Evolutionary conservation across 805 yeast genomes (phyloP).

Genomic region (Metschnikowia picachoensis): DNA sequence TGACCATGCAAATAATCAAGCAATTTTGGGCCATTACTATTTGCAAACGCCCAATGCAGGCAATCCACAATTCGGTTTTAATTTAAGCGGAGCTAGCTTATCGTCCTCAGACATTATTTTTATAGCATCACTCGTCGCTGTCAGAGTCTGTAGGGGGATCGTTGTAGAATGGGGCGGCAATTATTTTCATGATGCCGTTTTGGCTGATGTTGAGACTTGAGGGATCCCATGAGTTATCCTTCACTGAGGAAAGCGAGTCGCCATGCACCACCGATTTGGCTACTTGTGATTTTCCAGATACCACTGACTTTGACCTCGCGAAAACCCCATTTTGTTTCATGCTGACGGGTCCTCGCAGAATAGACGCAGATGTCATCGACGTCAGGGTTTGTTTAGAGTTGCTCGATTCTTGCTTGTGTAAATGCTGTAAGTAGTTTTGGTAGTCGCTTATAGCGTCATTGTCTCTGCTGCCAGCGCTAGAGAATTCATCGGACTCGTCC

Average conservation of each 20-base stretch:
- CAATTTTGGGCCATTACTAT: background rate
- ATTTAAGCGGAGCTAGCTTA: too few relatives aligned
- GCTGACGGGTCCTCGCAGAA: constrained; percentile 15
- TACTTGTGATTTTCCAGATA: background rate
- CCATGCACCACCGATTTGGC: background rate
- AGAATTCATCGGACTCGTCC: constrained; percentile 11
- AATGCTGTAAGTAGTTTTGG: constrained; percentile 17
- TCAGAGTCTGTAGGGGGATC: constrained; percentile 39
- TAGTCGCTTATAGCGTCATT: constrained; percentile 15
- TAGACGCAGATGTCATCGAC: constrained; percentile 16
- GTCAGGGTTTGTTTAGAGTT: constrained; percentile 16
- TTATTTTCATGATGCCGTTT: constrained; percentile 23
- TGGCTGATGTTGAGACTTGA: constrained; percentile 9
- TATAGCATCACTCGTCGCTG: constrained; percentile 5
- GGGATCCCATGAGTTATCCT: constrained; percentile 10
- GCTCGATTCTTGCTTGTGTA: constrained; percentile 14
- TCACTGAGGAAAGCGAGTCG: constrained; percentile 13
- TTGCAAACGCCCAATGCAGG: constrained; percentile 1
- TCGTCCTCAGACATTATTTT: too few relatives aligned
- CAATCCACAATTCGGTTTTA: background rate
- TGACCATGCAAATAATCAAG: constrained; percentile 1
- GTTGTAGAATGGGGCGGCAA: constrained; percentile 37
- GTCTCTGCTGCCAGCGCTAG: constrained; percentile 3
- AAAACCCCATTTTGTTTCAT: constrained; percentile 5
- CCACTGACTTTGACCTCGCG: constrained; percentile 5